Evolutionary conservation across 1,284 basidiomycete genomes (phyloP).

Genomic region (Leccinum pachyderme): DNA sequence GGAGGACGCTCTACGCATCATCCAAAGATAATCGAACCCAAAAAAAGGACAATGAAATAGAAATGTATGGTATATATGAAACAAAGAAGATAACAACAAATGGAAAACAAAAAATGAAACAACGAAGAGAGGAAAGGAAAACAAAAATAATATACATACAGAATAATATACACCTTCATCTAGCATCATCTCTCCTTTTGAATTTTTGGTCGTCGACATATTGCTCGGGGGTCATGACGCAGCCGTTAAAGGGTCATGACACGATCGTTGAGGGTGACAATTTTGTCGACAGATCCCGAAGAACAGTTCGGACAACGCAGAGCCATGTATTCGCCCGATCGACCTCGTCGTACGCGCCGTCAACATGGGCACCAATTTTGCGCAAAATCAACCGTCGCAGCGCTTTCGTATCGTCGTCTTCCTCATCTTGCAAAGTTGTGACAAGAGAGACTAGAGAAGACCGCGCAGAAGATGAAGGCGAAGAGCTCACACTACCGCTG

Average conservation of each 20-base stretch:
- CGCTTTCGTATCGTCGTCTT: conserved; percentile 58
- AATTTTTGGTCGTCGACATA: not conserved
- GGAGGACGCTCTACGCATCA: conserved; percentile 2
- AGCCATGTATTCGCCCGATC: conserved; percentile 59
- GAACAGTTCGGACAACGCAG: conserved; percentile 58
- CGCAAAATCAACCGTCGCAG: conserved; percentile 58
- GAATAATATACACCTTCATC: conserved; percentile 30
- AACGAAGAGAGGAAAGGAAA: not conserved
- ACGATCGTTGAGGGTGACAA: conserved; percentile 32
- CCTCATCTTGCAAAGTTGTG: conserved; percentile 39
- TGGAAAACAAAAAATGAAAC: conserved; percentile 5
- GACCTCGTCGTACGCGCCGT: conserved; percentile 61
- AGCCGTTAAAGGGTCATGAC: not conserved
- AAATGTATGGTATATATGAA: not conserved
- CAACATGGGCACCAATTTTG: conserved; percentile 57
- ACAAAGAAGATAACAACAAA: not conserved
- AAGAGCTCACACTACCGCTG: conserved; percentile 30
- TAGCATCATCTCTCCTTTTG: not conserved
- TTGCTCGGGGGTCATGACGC: conserved; percentile 12
- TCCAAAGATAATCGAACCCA: not conserved
- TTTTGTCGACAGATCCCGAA: conserved; percentile 53
- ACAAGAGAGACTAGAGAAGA: conserved; percentile 40
- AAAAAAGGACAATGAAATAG: not conserved
- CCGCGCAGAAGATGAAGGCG: conserved; percentile 39
- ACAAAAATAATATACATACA: conserved; percentile 30